Conservation (phyloP, 2,329 filamentous ascomycete species). For the Annulohypoxylon truncatum region DNA sequence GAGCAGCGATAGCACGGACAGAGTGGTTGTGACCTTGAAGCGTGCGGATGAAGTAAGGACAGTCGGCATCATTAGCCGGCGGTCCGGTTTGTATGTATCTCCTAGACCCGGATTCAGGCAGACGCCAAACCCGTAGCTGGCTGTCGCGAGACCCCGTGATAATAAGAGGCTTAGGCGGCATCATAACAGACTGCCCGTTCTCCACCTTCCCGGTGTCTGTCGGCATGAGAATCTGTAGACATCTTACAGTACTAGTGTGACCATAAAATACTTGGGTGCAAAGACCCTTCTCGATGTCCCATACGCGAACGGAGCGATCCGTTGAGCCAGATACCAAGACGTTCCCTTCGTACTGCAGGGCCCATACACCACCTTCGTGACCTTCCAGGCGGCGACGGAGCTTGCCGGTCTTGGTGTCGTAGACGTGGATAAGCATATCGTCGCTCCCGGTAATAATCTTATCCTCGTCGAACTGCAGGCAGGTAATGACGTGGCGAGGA, state of each 20-base stretch:
- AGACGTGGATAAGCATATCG: slow-evolving; percentile 97
- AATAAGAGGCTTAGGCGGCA: slow-evolving; percentile 93
- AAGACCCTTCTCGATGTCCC: slow-evolving; percentile 93
- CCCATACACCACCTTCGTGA: slow-evolving; percentile 98
- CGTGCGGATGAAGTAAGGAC: slow-evolving; percentile 92
- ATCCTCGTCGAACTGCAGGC: slow-evolving; percentile 96
- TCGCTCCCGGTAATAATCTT: slow-evolving; percentile 98
- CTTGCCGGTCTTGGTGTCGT: slow-evolving; percentile 94
- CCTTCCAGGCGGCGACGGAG: slow-evolving; percentile 86
- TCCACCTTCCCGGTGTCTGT: slow-evolving; percentile 77
- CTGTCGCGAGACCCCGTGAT: slow-evolving; percentile 98
- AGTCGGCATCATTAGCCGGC: slow-evolving; percentile 79
- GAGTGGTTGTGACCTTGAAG: slow-evolving; percentile 90
- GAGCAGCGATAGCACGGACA: slow-evolving; percentile 93
- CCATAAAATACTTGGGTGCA: slow-evolving; percentile 98
- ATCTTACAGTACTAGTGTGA: slow-evolving; percentile 96
- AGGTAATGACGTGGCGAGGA: slow-evolving; percentile 95
- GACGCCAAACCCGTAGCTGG: slow-evolving; percentile 91
- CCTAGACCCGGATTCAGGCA: slow-evolving; percentile 82
- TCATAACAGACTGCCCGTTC: slow-evolving; percentile 82
- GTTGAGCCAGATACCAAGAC: slow-evolving; percentile 95
- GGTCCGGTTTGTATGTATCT: slow-evolving; percentile 83
- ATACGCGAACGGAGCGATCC: slow-evolving; percentile 97
- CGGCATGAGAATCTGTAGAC: slow-evolving; percentile 92
- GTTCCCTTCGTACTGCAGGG: slow-evolving; percentile 94